These are phyloP conservation scores for Calonectria honghensis DNA, from an alignment of 2,329 filamentous ascomycete species.

Conservation along the genomic window DNA sequence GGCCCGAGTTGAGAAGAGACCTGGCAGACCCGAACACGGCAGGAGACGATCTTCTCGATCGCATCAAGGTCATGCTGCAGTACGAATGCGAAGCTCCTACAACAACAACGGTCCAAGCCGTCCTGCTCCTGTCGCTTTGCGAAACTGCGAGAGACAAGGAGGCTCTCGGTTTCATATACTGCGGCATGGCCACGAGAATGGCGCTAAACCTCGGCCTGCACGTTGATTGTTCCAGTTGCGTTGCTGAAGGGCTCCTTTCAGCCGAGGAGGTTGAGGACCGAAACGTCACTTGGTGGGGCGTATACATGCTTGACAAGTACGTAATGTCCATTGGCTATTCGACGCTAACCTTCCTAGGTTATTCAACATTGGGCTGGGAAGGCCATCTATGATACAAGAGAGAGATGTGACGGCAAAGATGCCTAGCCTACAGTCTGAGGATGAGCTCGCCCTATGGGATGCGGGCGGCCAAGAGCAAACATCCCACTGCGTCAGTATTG, in stretches of 20 bases:
- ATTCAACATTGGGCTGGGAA: slow-evolving; percentile 44
- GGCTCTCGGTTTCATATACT: slow-evolving; percentile 49
- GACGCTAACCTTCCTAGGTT: slow-evolving; percentile 33
- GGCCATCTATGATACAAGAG: slow-evolving; percentile 37
- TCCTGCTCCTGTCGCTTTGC: slow-evolving; percentile 45
- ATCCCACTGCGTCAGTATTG: not conserved
- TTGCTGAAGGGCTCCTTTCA: slow-evolving; percentile 25
- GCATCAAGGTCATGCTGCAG: slow-evolving; percentile 47
- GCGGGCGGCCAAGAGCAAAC: not conserved
- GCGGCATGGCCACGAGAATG: slow-evolving; percentile 50
- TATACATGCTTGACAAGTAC: slow-evolving; percentile 52
- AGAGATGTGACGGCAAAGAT: not conserved
- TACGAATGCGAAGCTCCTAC: slow-evolving; percentile 51
- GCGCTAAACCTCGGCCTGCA: slow-evolving; percentile 52
- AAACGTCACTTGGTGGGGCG: slow-evolving; percentile 51
- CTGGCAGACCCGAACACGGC: slow-evolving; percentile 48
- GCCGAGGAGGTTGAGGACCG: slow-evolving; percentile 47
- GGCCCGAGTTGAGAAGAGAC: slow-evolving; percentile 44
- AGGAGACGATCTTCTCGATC: slow-evolving; percentile 45
- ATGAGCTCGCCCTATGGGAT: slow-evolving; percentile 2
- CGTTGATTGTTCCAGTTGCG: slow-evolving; percentile 46
- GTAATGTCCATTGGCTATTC: not conserved
- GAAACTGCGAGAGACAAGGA: slow-evolving; percentile 50
- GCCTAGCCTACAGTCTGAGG: not conserved
- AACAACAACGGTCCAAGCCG: slow-evolving; percentile 50